Evolutionary conservation across 805 yeast genomes (phyloP), one percentile per base, ranked within the genome.

Genomic region (Ogataea henricii): DNA sequence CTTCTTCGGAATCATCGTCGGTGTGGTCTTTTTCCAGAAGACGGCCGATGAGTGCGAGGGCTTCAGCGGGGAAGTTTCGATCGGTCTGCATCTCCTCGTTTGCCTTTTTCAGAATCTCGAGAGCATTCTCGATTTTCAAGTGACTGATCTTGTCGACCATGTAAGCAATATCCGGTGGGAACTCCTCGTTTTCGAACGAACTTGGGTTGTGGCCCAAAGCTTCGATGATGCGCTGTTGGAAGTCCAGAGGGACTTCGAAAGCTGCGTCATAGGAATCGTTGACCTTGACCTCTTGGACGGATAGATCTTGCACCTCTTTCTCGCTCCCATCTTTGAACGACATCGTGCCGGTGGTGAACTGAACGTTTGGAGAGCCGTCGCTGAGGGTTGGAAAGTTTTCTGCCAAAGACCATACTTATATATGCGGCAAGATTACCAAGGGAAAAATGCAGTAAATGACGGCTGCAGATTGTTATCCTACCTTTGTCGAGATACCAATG

Each of bases 41-140:
- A 10, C 26, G 13, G 10, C 18, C 36, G 16, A 49, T 46, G 10
- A 38, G 17, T 2, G 57, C 59, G 25, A 52, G 59, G 27, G 58
- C 65, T 1, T 49, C 58, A 1, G 47, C 40, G 10, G 67, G 66
- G 45, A 67, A 61, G 46, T 70, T 70, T 22, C 59, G 57, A 52
- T 70, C 74, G 44, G 55, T 60, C 1, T 52, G 49, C 40, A 63
- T 68, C 2, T 65, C 65, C 2, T 47, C 53, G 4, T 57, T 22
- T 10, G 61, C 56, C 4, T 60, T 56, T 33, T 54, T 47, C 34
- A 71, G 53, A 23, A 69, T 64, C 6, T 55, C 49, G 3, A 65
- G 14, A 1, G 72, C 65, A 26, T 65, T 70, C 3, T 53, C 52
- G 10, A 45, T 23, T 3, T 40, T 13, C 39, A 47, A 25, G 8